Base-by-base conservation (phyloP, 768 basidiomycete genomes). In the Leccinum subgranulosum region DNA sequence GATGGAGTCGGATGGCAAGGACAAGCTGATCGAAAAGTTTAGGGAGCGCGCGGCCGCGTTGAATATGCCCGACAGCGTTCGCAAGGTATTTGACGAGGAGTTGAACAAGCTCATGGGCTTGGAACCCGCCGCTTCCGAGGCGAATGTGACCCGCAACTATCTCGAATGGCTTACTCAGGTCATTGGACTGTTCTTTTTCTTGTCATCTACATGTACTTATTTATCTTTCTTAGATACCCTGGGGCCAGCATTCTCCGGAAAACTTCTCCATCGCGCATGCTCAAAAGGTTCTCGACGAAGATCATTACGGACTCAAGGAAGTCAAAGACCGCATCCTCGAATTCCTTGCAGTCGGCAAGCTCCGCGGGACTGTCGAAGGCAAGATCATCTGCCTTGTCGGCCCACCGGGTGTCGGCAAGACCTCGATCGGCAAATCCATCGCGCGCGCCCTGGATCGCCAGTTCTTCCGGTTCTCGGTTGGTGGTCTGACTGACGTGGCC, bases 341-440 rank as follows among this genome's bases (percentile, higher is more conserved):
- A 69, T 98, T 98, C 79, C 83, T 98, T 53, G 94, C 94, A 1
- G 94, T 97, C 1, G 94, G 94, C 19, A 96, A 95, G 70, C 82
- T 96, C 1, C 85, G 94, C 15, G 97, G 97, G 8, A 94, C 90
- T 0, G 94, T 98, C 17, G 81, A 98, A 68, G 97, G 96, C 64
- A 99, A 99, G 79, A 99, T 99, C 65, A 88, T 98, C 43, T 96
- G 94, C 66, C 83, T 99, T 23, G 92, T 90, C 39, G 97, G 97
- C 15, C 97, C 97, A 10, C 97, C 96, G 3, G 96, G 96, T 69
- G 97, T 99, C 4, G 96, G 96, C 41, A 98, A 98, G 78, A 98
- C 96, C 4, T 88, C 86, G 55, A 97, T 98, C 45, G 96, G 95
- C 49, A 95, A 95, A 78, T 91, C 88, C 3, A 97, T 99, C 51